Evolutionary conservation across 352 stramenopile genomes (phyloP), one percentile per base, ranked within the genome.

Genomic region (Albugo candida): DNA sequence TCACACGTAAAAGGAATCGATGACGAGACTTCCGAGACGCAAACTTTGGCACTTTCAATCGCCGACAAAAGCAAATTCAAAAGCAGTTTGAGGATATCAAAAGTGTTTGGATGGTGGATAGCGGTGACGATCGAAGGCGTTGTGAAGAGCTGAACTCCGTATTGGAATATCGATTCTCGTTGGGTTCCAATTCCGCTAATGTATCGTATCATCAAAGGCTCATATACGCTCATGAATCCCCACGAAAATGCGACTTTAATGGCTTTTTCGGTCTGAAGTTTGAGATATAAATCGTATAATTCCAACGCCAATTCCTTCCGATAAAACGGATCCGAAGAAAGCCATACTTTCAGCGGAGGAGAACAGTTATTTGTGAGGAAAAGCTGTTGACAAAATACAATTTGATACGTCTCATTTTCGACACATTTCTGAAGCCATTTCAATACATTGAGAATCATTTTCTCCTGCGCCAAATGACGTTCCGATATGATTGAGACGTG

Each of bases 281-380:
- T 93, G 27, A 98, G 62, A 57, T 97, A 97, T 31, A 98, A 60
- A 44, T 94, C 65, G 54, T 97, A 95, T 21, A 97, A 53, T 42
- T 80, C 70, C 8, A 80, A 63, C 14, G 94, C 67, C 35, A 97
- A 67, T 51, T 93, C 77, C 56, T 97, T 97, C 17, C 87, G 84
- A 41, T 96, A 86, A 59, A 97, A 97, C 27, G 93, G 87, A 56
- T 96, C 89, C 11, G 92, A 70, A 6, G 97, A 63, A 36, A 98
- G 80, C 58, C 97, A 70, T 12, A 97, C 53, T 17, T 82, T 64
- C 27, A 95, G 79, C 31, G 81, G 74, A 13, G 65, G 64, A 5
- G 48, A 20, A 2, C 54, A 57, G 24, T 31, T 31, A 31, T 31
- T 70, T 72, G 2, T 47, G 53, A 1, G 56, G 56, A 86, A 86